Percentiles rank a stretch among this genome's conserved stretches.
phyloP scores from a whole-genome alignment of 73 alveolate genomes.

The Tetrahymena borealis region DNA sequence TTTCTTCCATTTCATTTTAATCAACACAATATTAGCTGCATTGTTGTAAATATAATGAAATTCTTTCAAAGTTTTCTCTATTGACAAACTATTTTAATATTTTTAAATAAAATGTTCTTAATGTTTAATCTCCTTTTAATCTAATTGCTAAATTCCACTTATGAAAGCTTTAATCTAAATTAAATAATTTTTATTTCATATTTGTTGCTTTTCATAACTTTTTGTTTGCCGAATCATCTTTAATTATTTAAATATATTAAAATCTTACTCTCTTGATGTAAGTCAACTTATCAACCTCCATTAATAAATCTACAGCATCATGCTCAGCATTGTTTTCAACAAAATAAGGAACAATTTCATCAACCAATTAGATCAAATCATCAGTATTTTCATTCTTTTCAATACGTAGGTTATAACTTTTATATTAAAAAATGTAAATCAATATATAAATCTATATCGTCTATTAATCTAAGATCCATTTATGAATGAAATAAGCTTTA shows the following conservation, averaged over 20 bases:
- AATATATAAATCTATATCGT: neutral
- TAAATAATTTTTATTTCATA: neutral
- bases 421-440: neutral
- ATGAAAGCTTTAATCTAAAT: neutral
- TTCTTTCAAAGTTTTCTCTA: conserved; percentile 76
- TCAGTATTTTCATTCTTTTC: conserved; percentile 58
- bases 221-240: too few species aligned
- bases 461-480: neutral
- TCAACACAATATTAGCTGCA: conserved; percentile 87
- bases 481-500: neutral
- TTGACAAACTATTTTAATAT: conserved; percentile 53
- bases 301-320: conserved; percentile 88
- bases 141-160: neutral
- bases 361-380: conserved; percentile 72
- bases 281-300: conserved; percentile 83
- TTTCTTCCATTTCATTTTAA: conserved; percentile 78
- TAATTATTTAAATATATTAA: too few species aligned
- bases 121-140: neutral
- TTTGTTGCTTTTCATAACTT: neutral
- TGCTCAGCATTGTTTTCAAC: conserved; percentile 88
- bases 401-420: conserved; percentile 63
- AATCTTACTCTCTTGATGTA: conserved; percentile 40
- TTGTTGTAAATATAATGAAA: conserved; percentile 69
- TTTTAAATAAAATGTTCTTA: neutral
- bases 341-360: conserved; percentile 76